Conservation (phyloP, 1,284 basidiomycete genomes). For the Ceratobasidium papillatum region DNA sequence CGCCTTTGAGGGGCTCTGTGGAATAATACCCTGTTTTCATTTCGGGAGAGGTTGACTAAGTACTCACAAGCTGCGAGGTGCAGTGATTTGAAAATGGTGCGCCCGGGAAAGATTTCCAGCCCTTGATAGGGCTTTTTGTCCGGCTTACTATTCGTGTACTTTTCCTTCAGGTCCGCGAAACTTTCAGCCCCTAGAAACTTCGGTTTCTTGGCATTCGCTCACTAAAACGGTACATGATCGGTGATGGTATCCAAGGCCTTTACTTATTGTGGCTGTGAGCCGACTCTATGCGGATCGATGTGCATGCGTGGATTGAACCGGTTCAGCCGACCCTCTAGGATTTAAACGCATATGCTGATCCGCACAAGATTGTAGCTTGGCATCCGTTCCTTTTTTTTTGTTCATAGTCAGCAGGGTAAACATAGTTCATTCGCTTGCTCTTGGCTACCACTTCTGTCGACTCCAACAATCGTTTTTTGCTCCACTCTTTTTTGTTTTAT, state of each 20-base stretch:
- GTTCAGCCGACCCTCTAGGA: constrained; percentile 1
- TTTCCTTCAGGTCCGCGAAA: not conserved
- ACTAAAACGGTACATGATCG: not conserved
- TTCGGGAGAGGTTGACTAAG: not conserved
- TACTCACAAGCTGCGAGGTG: not conserved
- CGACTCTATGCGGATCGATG: not conserved
- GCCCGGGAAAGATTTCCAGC: not conserved
- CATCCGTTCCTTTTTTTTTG: not conserved
- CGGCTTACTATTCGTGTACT: not conserved
- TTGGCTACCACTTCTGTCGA: not conserved
- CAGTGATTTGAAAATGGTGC: not conserved
- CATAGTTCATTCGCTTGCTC: not conserved
- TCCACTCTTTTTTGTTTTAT: not conserved
- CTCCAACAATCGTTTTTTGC: not conserved
- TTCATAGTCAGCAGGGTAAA: not conserved
- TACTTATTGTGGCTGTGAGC: not conserved
- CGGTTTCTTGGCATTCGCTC: not conserved
- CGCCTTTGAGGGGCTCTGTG: not conserved
- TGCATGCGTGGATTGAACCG: not conserved
- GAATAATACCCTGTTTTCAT: constrained; percentile 35
- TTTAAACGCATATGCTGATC: not conserved
- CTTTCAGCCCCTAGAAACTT: not conserved
- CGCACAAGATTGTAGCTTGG: not conserved
- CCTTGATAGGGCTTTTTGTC: not conserved
- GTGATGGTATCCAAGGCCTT: constrained; percentile 2